These are phyloP conservation scores for Populus ilicifolia DNA, from an alignment of 345 rosid species.

Conservation along the genomic window DNA sequence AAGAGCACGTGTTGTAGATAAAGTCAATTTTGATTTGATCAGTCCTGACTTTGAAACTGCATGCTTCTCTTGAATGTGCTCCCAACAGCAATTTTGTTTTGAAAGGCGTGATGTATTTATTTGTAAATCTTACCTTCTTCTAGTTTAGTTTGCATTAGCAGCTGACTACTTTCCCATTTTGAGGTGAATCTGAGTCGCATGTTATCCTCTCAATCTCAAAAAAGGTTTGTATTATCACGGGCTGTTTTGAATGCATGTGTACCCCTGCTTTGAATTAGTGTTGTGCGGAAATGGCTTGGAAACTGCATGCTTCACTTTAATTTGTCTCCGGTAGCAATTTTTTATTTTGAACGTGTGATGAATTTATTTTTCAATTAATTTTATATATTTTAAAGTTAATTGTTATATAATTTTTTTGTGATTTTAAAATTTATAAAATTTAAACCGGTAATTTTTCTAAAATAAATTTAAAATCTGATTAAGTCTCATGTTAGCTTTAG, in stretches of 20 bases:
- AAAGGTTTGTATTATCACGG: background rate
- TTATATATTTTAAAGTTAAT: too few relatives aligned
- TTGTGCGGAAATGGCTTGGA: background rate
- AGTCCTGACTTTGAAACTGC: background rate
- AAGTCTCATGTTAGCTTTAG: background rate
- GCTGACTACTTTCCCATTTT: slow-evolving; percentile 16
- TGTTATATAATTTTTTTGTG: too few relatives aligned
- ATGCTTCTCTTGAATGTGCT: slow-evolving; percentile 6
- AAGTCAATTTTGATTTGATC: slow-evolving; percentile 28
- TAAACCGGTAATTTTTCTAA: too few relatives aligned
- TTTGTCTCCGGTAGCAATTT: slow-evolving; percentile 15
- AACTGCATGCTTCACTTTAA: slow-evolving; percentile 2
- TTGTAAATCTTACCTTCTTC: slow-evolving; percentile 28
- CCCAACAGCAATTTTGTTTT: slow-evolving; percentile 22
- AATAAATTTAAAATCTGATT: too few relatives aligned
- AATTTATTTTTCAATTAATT: too few relatives aligned
- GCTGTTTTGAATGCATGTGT: background rate
- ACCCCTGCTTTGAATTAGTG: background rate
- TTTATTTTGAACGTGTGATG: slow-evolving; percentile 24
- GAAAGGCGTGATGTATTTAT: slow-evolving; percentile 23
- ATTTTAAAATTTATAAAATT: too few relatives aligned
- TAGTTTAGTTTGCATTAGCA: slow-evolving; percentile 17
- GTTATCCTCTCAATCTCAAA: background rate
- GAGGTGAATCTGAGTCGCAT: background rate
- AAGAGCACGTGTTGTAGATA: slow-evolving; percentile 60